These are phyloP conservation scores for Tetrahymena elliotti DNA, from an alignment of 73 alveolate species.

Conservation along the genomic window DNA sequence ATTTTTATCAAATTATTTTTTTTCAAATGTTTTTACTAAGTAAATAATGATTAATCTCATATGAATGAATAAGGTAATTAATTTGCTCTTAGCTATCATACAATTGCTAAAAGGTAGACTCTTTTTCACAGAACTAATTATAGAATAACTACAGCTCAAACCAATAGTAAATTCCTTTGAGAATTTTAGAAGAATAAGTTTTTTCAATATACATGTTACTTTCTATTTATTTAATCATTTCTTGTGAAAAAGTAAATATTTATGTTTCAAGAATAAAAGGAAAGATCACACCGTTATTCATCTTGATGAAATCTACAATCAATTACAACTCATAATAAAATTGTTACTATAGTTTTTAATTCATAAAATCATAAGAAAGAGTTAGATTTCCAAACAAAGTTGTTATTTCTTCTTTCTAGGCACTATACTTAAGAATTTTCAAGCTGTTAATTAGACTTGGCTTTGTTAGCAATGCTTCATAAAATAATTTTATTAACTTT, in stretches of 20 bases:
- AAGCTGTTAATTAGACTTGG: background rate
- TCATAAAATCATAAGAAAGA: background rate
- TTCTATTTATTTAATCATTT: background rate
- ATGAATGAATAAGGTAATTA: background rate
- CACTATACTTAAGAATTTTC: background rate
- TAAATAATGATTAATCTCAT: background rate
- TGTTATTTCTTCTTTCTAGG: background rate
- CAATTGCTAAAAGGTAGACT: background rate
- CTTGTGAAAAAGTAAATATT: background rate
- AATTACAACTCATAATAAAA: background rate
- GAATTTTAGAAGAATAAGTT: background rate
- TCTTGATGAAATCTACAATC: background rate
- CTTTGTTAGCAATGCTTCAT: background rate
- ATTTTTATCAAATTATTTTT: background rate
- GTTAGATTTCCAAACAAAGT: background rate
- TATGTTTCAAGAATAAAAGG: background rate
- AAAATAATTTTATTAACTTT: background rate
- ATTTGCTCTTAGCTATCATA: background rate
- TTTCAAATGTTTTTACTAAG: background rate
- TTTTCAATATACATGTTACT: background rate
- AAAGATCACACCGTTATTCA: background rate
- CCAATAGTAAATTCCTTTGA: background rate
- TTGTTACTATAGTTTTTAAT: background rate
- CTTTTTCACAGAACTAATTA: background rate
- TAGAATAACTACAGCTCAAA: background rate